Evolutionary conservation across 1,139 yeast species (phyloP), one percentile per base, ranked within the genome.

Genomic region (Yamadazyma sp.): DNA sequence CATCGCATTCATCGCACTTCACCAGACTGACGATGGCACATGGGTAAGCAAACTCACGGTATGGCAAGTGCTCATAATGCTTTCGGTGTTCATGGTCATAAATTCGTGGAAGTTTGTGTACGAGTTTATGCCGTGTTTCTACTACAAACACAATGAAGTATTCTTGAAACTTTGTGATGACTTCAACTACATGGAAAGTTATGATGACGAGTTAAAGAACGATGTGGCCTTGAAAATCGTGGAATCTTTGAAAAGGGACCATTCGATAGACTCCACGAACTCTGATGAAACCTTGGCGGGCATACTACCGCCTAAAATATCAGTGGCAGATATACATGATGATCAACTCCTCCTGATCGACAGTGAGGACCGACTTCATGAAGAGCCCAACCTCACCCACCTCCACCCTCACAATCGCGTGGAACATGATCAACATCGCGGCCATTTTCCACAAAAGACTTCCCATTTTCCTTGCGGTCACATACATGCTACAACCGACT

Each of bases 211-310:
- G 23, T 34, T 45, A 4, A 33, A 36, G 15, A 36, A 36, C 11
- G 49, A 47, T 33, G 51, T 37, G 14, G 35, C 44, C 6, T 17
- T 29, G 29, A 40, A 36, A 18, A 37, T 49, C 0, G 39, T 31
- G 2, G 45, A 49, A 22, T 36, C 43, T 5, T 38, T 49, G 23
- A 34, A 27, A 8, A 29, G 40, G 12, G 37, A 30, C 4, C 20
- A 31, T 2, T 37, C 39, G 1, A 31, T 43, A 10, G 27, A 24
- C 6, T 36, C 38, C 2, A 23, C 25, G 7, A 33, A 31, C 15
- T 33, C 35, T 15, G 45, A 39, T 16, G 43, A 40, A 9, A 47
- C 51, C 11, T 42, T 50, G 24, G 53, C 51, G 11, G 53, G 42
- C 3, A 32, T 43, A 3, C 39, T 50, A 14, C 54, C 54, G 8